Evolutionary conservation across 2,329 filamentous ascomycete species (phyloP), one percentile per base, ranked within the genome.

Genomic region (Colletotrichum acutatum): DNA sequence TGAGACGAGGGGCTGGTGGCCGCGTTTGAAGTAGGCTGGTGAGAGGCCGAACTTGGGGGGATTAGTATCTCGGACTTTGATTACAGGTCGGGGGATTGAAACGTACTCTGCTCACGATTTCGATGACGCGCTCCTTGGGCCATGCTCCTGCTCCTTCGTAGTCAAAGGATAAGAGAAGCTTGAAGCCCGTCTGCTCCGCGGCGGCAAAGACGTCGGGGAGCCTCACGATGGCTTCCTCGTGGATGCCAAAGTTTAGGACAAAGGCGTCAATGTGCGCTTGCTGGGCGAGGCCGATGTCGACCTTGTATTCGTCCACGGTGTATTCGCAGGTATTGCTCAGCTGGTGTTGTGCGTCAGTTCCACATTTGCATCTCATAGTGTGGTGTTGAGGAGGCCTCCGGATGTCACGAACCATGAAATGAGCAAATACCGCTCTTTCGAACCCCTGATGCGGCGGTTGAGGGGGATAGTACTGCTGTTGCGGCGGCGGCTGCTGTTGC

Each of bases 1-100:
- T 0, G 82, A 83, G 0, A 83, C 81, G 2, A 85, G 75, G 0
- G 83, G 81, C 75, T 78, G 3, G 76, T 75, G 11, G 78, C 72
- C 58, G 78, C 74, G 75, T 53, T 59, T 76, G 76, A 56, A 75
- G 49, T 78, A 76, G 2, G 74, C 74, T 6, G 59, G 54, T 12
- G 67, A 61, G 4, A 26, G 37, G 6, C 28, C 53, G 37, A 72
- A 76, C 64, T 74, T 6, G 6, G 26, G 1, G 0, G 6, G 2
- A 19, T 74, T 4, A 74, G 60, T n/a, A 4, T 7, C n/a, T 8
- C 37, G 6, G 19, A 7, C 9, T 0, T 34, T 12, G 32, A 34
- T 34, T 34, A 3, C 3, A 34, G 32, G 32, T 34, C 32, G 9
- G 32, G 32, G 32, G 37, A 14, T 19, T 9, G 19, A 22, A 19